Conservation (phyloP, 2,329 filamentous ascomycete species). For the Nemania sp. region DNA sequence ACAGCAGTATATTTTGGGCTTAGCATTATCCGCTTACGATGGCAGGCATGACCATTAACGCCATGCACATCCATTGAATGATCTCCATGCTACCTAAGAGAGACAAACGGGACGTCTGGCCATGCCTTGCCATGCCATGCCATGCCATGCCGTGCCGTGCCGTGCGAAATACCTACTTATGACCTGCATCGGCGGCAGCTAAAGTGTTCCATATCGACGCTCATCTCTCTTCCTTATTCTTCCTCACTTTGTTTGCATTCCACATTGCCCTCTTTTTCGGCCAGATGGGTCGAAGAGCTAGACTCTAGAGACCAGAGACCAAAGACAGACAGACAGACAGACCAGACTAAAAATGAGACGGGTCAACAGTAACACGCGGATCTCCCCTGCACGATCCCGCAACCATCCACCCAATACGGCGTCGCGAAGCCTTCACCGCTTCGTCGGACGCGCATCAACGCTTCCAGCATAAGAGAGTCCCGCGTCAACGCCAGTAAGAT, state of each 20-base stretch:
- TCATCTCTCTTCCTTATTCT: background rate
- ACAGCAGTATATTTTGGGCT: too few relatives aligned
- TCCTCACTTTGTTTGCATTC: background rate
- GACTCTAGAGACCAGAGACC: too few relatives aligned
- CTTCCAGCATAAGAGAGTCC: constrained; percentile 20
- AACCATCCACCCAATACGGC: constrained; percentile 32
- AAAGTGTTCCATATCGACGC: constrained; percentile 25
- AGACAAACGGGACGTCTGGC: too few relatives aligned
- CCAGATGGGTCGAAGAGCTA: background rate
- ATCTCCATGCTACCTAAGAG: too few relatives aligned
- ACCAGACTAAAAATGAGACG: constrained; percentile 10
- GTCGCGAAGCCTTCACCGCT: constrained; percentile 39
- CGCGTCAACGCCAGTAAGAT: constrained; percentile 11
- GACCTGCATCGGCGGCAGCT: constrained; percentile 31
- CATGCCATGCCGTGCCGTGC: too few relatives aligned
- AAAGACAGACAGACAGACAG: background rate
- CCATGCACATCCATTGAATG: too few relatives aligned
- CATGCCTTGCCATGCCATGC: too few relatives aligned
- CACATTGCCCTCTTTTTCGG: constrained; percentile 8
- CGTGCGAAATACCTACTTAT: background rate
- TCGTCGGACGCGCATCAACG: constrained; percentile 26
- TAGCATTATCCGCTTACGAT: too few relatives aligned
- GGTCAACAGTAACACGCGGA: constrained; percentile 26
- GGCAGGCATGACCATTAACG: too few relatives aligned
- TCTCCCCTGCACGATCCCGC: constrained; percentile 35